Evolutionary conservation across 768 basidiomycete species (phyloP), one percentile per base, ranked within the genome.

Genomic region (Mrakia hoshinonis): DNA sequence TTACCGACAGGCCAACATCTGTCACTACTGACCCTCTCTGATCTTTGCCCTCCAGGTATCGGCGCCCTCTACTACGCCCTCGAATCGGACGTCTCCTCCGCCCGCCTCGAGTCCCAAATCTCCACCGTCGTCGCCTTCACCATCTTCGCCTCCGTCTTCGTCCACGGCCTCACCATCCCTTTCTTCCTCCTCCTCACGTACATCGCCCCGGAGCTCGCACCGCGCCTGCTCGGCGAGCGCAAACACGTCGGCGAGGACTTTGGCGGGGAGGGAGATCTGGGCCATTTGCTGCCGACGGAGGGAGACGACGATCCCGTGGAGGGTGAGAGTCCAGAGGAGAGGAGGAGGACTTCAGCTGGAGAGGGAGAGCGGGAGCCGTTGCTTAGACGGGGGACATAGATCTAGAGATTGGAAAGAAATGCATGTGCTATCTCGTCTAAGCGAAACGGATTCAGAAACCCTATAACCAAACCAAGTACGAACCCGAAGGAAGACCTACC

Each of bases 21-120:
- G n/a, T n/a, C n/a, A n/a, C n/a, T n/a, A n/a, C n/a, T n/a, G n/a
- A n/a, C n/a, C n/a, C n/a, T n/a, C n/a, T n/a, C n/a, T n/a, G n/a
- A n/a, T n/a, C n/a, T n/a, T n/a, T n/a, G n/a, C n/a, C n/a, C n/a
- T n/a, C n/a, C n/a, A n/a, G n/a, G 64, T 3, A 51, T 66, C 31
- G 64, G 64, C 7, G 64, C 64, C 6, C 64, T 66, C 22, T 66
- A 66, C 22, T 66, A 66, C 46, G 64, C 64, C 2, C 64, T 66
- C 4, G 64, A 66, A n/a, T 46, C 46, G n/a, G 46, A 48, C 10
- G 43, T 46, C 62, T 43, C 62, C 3, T 26, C 62, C 3, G 31
- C 13, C 31, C 38, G 18, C 15, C 48, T 66, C 20, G 64, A 47
- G 20, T n/a, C 31, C 6, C 11, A 66, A 34, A 66, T 66, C 48